phyloP scores from a whole-genome alignment of 2,329 filamentous ascomycete genomes.

The Emergomyces pasteurianus region DNA sequence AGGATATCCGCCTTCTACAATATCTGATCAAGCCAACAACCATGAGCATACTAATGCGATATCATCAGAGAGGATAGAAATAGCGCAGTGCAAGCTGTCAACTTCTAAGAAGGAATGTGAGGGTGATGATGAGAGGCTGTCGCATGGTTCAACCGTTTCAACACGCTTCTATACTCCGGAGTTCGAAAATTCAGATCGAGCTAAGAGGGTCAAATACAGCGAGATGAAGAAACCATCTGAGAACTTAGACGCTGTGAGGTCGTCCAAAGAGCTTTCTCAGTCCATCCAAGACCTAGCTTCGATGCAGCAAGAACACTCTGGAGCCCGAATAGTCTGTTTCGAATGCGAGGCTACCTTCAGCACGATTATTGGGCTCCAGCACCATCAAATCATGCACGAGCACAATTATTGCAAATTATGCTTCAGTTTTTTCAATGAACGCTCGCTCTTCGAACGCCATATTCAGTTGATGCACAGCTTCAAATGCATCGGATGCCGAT shows the following conservation, averaged over 20 bases:
- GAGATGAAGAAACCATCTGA: not conserved
- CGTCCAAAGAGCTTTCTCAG: not conserved
- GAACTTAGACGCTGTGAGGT: not conserved
- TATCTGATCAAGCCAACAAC: not conserved
- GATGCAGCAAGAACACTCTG: not conserved
- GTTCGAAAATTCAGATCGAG: not conserved
- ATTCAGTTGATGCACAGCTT: conserved; percentile 7
- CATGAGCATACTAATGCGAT: not conserved
- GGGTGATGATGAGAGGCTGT: not conserved
- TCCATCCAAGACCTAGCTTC: not conserved
- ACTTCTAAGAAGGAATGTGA: not conserved
- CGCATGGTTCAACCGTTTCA: not conserved
- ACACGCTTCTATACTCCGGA: not conserved
- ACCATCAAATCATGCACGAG: conserved; percentile 9
- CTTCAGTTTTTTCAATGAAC: conserved; percentile 8
- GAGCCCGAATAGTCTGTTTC: conserved; percentile 6
- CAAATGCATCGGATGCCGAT: conserved; percentile 5
- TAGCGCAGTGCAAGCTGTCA: not conserved
- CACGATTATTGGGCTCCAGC: conserved; percentile 8
- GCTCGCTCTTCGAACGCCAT: conserved; percentile 3
- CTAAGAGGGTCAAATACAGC: not conserved
- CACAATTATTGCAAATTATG: conserved; percentile 12
- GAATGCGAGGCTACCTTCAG: conserved; percentile 6
- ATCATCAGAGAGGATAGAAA: no score
- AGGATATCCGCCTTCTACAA: no score